Percentiles rank a stretch among this genome's conserved stretches.
These are phyloP conservation scores for Iris pallida DNA, from an alignment of 116 monocot genomes.

Conservation along the genomic window DNA sequence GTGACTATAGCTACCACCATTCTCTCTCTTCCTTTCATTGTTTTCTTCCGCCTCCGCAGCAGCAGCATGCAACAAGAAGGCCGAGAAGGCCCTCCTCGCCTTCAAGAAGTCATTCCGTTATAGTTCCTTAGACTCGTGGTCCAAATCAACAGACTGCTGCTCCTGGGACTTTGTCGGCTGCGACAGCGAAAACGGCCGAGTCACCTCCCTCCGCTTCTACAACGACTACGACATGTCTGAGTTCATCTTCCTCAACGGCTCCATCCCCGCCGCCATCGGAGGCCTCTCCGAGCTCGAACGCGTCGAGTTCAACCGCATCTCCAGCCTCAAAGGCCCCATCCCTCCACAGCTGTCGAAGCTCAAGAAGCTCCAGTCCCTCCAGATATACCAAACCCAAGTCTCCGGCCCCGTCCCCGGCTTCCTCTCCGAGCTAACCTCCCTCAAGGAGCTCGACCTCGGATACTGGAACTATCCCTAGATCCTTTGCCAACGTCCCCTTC, in stretches of 20 bases:
- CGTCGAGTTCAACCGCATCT: neutral
- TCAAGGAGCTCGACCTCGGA: neutral
- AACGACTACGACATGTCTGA: neutral
- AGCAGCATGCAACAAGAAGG: neutral
- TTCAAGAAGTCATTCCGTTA: neutral
- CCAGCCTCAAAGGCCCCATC: neutral
- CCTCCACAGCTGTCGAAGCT: neutral
- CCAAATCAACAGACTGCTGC: neutral
- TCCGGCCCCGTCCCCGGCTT: neutral
- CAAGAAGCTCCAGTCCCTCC: neutral
- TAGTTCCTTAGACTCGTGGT: neutral
- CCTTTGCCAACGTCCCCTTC: too few relatives aligned
- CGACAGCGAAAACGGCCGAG: neutral
- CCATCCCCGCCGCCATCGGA: neutral
- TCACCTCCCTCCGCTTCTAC: neutral
- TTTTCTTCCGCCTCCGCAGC: neutral
- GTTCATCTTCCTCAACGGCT: neutral
- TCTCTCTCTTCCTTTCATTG: neutral
- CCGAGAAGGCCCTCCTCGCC: neutral
- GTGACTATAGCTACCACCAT: too few relatives aligned
- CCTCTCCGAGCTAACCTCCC: conserved; percentile 1
- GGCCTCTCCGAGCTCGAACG: neutral
- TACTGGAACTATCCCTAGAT: too few relatives aligned
- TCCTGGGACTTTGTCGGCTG: neutral
- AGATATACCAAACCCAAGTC: neutral